phyloP scores from a whole-genome alignment of 2,329 filamentous ascomycete genomes.

The Colletotrichum melonis region DNA sequence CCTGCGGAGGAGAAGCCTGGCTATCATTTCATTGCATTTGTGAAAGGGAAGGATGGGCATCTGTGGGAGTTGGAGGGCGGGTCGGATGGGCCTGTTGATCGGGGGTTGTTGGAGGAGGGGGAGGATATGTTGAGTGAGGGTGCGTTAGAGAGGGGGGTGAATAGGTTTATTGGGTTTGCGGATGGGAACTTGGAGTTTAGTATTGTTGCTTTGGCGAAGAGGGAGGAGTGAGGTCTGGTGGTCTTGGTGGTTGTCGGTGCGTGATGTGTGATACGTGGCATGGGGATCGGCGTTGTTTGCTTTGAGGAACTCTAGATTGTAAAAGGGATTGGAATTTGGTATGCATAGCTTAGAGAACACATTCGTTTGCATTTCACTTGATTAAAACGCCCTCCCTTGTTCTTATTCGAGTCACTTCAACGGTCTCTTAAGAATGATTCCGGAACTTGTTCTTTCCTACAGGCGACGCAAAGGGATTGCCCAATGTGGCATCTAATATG shows the following conservation, averaged over 20 bases:
- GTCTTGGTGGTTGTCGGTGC: too few species aligned
- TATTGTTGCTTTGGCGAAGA: conserved; percentile 49
- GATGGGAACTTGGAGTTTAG: conserved; percentile 52
- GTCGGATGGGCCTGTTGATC: conserved; percentile 78
- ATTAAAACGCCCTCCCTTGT: neutral
- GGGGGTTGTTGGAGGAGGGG: conserved; percentile 64
- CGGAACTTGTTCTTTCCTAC: too few species aligned
- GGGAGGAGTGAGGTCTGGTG: neutral
- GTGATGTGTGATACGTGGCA: neutral
- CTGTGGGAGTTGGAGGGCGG: conserved; percentile 86
- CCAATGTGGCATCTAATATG: neutral
- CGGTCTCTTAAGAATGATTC: too few species aligned
- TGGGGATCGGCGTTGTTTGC: neutral
- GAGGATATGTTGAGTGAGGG: conserved; percentile 75
- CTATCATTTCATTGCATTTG: conserved; percentile 85
- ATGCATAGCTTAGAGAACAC: neutral
- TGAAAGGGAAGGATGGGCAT: conserved; percentile 71
- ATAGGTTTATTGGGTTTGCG: conserved; percentile 52
- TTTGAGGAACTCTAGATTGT: neutral
- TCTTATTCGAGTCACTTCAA: neutral
- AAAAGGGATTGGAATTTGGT: neutral
- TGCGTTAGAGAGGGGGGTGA: conserved; percentile 72
- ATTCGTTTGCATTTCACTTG: neutral
- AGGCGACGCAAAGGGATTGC: neutral
- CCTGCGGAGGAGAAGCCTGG: conserved; percentile 70